Evolutionary conservation across 345 rosid species (phyloP).

Genomic region (Pseudoturritis turrita): DNA sequence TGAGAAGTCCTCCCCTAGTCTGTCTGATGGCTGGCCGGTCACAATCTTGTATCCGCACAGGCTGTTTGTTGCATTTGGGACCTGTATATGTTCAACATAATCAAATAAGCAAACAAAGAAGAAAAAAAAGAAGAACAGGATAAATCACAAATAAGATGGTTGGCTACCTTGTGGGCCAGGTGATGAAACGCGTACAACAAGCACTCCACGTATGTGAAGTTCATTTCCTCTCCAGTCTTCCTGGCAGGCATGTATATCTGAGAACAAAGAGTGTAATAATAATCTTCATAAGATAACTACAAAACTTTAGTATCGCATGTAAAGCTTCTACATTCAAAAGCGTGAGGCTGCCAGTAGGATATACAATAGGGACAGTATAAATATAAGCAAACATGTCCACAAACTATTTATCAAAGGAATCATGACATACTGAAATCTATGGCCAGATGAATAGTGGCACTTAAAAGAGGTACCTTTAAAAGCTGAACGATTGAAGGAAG

Average conservation of each 20-base stretch:
- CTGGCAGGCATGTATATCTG: slow-evolving; percentile 93
- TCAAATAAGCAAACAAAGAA: slow-evolving; percentile 26
- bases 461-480: slow-evolving; percentile 52
- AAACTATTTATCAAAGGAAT: not conserved
- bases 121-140: not conserved
- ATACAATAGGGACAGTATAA: not conserved
- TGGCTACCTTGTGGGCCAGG: slow-evolving; percentile 80
- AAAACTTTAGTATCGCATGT: not conserved
- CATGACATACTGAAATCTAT: not conserved
- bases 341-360: not conserved
- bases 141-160: not conserved
- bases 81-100: slow-evolving; percentile 41
- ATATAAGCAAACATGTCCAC: not conserved
- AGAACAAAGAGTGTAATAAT: slow-evolving; percentile 14
- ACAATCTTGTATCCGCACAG: slow-evolving; percentile 96
- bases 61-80: slow-evolving; percentile 96
- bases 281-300: not conserved
- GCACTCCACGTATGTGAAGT: slow-evolving; percentile 93
- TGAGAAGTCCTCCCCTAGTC: slow-evolving; percentile 97
- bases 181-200: slow-evolving; percentile 85
- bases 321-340: not conserved
- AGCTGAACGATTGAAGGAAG: slow-evolving; percentile 89
- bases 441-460: not conserved
- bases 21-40: slow-evolving; percentile 98
- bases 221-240: slow-evolving; percentile 94